These are phyloP conservation scores for Geoglossum cookeanum DNA, from an alignment of 2,329 filamentous ascomycete species.

Conservation along the genomic window DNA sequence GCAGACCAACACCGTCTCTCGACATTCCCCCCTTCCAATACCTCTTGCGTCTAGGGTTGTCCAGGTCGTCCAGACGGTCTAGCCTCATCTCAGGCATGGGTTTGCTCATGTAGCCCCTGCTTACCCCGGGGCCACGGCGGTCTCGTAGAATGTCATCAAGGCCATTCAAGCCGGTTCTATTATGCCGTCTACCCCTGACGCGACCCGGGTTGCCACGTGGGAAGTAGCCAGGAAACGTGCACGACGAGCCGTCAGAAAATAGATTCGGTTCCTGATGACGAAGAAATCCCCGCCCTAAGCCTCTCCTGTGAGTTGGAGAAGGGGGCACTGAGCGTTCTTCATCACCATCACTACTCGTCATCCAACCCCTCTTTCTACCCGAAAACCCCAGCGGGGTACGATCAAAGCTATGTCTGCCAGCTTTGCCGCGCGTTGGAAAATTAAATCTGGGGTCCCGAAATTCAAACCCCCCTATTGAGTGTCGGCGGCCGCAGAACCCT, in stretches of 20 bases:
- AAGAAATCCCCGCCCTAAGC: not conserved
- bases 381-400: not conserved
- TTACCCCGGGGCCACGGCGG: not conserved
- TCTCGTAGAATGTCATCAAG: not conserved
- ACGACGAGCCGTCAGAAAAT: not conserved
- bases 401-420: not conserved
- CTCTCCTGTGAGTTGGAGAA: not conserved
- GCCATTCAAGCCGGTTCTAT: not conserved
- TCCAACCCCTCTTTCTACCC: not conserved
- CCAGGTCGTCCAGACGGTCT: not conserved
- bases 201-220: not conserved
- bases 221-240: not conserved
- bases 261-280: not conserved
- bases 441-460: not conserved
- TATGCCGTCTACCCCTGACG: not conserved
- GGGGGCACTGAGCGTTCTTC: not conserved
- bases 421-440: not conserved
- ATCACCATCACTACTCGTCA: not conserved
- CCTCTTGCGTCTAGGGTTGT: not conserved
- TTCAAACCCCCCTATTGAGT: not conserved
- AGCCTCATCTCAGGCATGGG: not conserved
- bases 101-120: not conserved
- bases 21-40: not conserved
- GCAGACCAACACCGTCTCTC: not conserved
- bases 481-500: not conserved